These are phyloP conservation scores for Chaetomium fimeti DNA, from an alignment of 495 filamentous ascomycete species.

Conservation along the genomic window DNA sequence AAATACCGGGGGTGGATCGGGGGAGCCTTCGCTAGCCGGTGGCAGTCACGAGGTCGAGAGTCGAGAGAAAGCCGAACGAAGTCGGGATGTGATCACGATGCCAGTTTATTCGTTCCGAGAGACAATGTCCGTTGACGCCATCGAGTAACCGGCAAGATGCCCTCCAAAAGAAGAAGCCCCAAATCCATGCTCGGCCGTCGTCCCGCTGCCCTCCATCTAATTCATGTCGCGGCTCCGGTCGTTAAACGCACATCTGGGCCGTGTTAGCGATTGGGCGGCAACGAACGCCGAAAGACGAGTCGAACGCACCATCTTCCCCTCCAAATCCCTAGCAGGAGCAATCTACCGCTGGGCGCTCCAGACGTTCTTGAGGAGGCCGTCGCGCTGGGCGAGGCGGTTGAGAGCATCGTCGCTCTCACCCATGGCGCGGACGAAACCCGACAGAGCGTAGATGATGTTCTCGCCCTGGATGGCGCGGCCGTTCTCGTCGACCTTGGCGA, in stretches of 20 bases:
- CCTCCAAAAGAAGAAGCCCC: constrained; percentile 24
- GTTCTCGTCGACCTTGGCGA: constrained; percentile 96
- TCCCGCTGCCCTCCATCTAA: constrained; percentile 31
- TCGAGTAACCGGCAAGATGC: constrained; percentile 32
- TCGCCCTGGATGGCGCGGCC: constrained; percentile 90
- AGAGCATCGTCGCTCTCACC: constrained; percentile 96
- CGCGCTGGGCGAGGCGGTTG: constrained; percentile 91
- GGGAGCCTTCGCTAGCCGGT: constrained; percentile 52
- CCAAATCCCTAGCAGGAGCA: constrained; percentile 22
- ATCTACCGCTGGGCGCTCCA: constrained; percentile 82
- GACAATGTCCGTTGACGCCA: constrained; percentile 40
- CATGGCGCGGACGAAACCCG: constrained; percentile 96
- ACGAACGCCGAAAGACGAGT: not conserved
- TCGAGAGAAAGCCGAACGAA: not conserved
- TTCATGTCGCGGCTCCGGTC: constrained; percentile 28
- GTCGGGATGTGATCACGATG: constrained; percentile 32
- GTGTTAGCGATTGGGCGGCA: constrained; percentile 12
- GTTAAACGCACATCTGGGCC: constrained; percentile 31
- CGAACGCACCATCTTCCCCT: constrained; percentile 30
- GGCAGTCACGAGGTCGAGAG: constrained; percentile 19
- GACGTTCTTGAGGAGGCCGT: constrained; percentile 94
- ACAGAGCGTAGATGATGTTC: constrained; percentile 95
- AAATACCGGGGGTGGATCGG: constrained; percentile 48
- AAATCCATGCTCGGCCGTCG: constrained; percentile 33
- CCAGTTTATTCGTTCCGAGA: constrained; percentile 39